phyloP scores from a whole-genome alignment of 345 rosid genomes.

The Hibiscus mutabilis region DNA sequence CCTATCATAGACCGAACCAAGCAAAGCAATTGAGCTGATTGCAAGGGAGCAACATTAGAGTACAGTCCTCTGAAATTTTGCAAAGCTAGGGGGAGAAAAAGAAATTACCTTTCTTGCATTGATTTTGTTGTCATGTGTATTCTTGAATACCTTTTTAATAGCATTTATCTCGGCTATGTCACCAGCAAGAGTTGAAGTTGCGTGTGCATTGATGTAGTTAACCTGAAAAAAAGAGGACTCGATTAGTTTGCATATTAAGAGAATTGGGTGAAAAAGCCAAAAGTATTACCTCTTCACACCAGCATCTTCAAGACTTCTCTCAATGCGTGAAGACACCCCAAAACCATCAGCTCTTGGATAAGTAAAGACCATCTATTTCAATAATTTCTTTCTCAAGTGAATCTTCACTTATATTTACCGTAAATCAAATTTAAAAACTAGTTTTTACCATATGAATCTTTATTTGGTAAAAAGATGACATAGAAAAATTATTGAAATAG shows the following conservation, averaged over 20 bases:
- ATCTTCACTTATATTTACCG: too few relatives aligned
- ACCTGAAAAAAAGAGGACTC: constrained; percentile 42
- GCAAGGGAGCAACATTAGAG: constrained; percentile 1
- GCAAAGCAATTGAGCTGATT: background rate
- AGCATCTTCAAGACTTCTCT: constrained; percentile 93
- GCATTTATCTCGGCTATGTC: constrained; percentile 99
- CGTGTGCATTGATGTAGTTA: constrained; percentile 95
- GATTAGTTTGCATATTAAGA: constrained; percentile 1
- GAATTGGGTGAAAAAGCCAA: background rate
- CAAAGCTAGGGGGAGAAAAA: constrained; percentile 1
- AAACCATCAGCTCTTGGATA: constrained; percentile 99
- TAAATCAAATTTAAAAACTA: too few relatives aligned
- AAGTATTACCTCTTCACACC: constrained; percentile 84
- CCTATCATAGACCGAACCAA: constrained; percentile 89
- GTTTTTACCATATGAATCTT: too few relatives aligned
- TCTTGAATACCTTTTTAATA: constrained; percentile 84
- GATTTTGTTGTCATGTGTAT: constrained; percentile 75
- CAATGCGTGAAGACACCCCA: constrained; percentile 96
- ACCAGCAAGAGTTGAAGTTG: constrained; percentile 96
- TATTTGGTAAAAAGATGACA: too few relatives aligned
- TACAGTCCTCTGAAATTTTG: constrained; percentile 1
- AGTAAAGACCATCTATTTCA: too few relatives aligned
- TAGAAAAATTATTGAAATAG: too few relatives aligned
- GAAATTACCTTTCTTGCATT: constrained; percentile 85
- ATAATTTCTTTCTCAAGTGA: too few relatives aligned